These are phyloP conservation scores for Solanum aculeatissimum DNA, from an alignment of 305 asterid genomes.

Conservation along the genomic window DNA sequence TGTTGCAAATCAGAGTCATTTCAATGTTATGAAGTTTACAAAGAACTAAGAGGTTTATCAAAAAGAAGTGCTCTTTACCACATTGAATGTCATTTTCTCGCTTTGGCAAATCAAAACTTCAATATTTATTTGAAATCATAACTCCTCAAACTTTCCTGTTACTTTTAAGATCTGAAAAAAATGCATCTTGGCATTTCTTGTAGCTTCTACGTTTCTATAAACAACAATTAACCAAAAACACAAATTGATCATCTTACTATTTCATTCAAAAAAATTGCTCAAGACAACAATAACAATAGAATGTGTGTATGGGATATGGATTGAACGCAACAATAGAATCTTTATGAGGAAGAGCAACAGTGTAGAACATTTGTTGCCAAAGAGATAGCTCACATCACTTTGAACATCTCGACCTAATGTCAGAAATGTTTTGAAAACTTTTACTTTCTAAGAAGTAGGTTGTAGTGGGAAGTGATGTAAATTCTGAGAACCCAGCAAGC, in stretches of 20 bases:
- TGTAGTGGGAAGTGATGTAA: no score
- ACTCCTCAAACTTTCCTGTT: background rate
- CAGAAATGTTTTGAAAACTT: no score
- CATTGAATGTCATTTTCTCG: background rate
- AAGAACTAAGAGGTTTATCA: background rate
- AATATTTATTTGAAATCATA: background rate
- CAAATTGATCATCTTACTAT: background rate
- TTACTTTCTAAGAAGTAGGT: no score
- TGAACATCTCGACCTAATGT: no score
- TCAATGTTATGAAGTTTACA: background rate
- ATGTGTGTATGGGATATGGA: no score
- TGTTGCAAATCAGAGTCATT: background rate
- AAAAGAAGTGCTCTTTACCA: background rate
- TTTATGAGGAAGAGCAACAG: no score
- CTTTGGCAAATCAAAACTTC: background rate
- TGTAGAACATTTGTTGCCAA: no score
- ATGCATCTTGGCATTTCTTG: background rate
- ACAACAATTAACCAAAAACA: background rate
- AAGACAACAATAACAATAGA: no score
- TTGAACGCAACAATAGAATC: no score
- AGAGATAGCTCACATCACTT: no score
- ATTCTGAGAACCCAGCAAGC: no score
- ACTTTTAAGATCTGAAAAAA: background rate
- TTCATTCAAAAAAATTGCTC: no score
- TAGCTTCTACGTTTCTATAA: background rate